Evolutionary conservation across 257 asterid species (phyloP).

Genomic region (Cruciata laevipes): DNA sequence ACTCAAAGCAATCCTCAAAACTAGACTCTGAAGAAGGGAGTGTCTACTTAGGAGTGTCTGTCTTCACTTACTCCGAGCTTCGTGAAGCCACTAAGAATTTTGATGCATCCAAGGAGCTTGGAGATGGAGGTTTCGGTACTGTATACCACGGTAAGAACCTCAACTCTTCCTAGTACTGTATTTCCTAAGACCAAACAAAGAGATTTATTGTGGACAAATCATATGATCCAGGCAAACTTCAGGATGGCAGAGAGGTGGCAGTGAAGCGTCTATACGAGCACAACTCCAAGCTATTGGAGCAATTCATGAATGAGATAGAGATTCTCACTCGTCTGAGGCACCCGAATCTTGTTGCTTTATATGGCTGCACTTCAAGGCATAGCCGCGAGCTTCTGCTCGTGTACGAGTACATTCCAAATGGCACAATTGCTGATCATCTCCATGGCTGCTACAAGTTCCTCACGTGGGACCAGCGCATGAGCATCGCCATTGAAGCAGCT

Average conservation of each 20-base stretch:
- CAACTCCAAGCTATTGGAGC: conserved; percentile 60
- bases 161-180: neutral
- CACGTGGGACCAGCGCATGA: conserved; percentile 55
- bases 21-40: conserved; percentile 36
- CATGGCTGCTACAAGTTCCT: conserved; percentile 43
- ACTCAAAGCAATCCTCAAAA: conserved; percentile 35
- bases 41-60: conserved; percentile 40
- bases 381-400: conserved; percentile 74
- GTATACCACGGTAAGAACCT: conserved; percentile 59
- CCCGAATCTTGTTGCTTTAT: conserved; percentile 57
- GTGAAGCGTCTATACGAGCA: conserved; percentile 73
- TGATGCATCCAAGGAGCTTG: conserved; percentile 54
- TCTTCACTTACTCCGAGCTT: conserved; percentile 61
- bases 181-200: neutral
- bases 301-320: conserved; percentile 61
- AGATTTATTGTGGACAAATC: neutral
- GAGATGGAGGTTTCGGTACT: conserved; percentile 80
- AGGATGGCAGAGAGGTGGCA: conserved; percentile 81
- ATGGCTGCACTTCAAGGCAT: conserved; percentile 67
- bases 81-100: conserved; percentile 51
- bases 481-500: conserved; percentile 67
- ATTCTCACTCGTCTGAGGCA: conserved; percentile 62
- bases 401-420: conserved; percentile 64
- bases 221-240: conserved; percentile 47
- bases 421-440: conserved; percentile 69